Base-by-base conservation (phyloP, 495 filamentous ascomycete genomes). In the Eremomyces bilateralis region DNA sequence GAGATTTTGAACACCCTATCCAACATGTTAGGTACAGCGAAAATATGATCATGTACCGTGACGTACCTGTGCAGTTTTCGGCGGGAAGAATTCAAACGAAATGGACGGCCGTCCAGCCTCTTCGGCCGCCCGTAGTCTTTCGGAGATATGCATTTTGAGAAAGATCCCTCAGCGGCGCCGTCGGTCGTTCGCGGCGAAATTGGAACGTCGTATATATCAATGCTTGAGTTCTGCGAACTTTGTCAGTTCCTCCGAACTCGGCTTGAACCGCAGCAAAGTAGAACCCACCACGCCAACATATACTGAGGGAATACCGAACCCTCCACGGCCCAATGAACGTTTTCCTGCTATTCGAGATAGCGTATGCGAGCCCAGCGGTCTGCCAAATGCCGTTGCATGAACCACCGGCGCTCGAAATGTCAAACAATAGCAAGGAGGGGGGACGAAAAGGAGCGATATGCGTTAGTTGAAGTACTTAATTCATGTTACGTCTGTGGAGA, bases 21-120 rank as follows among this genome's bases (percentile, higher is more conserved):
- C 8, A 8, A 8, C 24, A 8, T 8, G 8, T 5, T 16, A 35
- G 38, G 17, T 28, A n/a, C 24, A 28, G 24, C 13, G 24, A 28
- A 28, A 8, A 28, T 28, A 28, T 8, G 24, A 28, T 28, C 13
- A 8, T 8, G 8, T 8, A 28, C 8, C 8, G 13, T 8, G 11
- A 31, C 57, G 10, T 53, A 63, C 60, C 53, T 82, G 78, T 1
- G 88, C 85, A 1, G 90, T 99, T 60, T 99, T 99, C n/a, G 90
- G 90, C 30, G 90, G 85, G 58, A 95, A 99, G 64, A 92, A 99
- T 59, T 99, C 90, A 54, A 99, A 99, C 20, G 90, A 95, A 65
- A 94, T 92, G 36, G 78, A 80, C 31, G 83, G 74, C 43, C 71
- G 67, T 50, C 69, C 69, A 40, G 74, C 66, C 40, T 62, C 61